phyloP scores from a whole-genome alignment of 257 asterid species.

The Solanum neorickii region DNA sequence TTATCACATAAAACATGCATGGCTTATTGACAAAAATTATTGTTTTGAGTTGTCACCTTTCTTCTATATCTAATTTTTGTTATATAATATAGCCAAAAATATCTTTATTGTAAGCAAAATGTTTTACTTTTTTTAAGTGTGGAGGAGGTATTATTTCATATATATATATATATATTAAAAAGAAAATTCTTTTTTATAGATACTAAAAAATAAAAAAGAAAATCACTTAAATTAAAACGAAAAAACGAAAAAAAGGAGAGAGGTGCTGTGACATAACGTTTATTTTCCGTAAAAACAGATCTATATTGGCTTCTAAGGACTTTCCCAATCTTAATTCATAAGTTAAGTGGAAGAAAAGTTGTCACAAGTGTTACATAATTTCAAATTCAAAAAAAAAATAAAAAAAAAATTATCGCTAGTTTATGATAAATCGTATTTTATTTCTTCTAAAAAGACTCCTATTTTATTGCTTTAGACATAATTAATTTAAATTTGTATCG shows the following conservation, averaged over 20 bases:
- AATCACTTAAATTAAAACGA: neutral
- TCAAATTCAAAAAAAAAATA: neutral
- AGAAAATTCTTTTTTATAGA: accelerated
- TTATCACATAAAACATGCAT: neutral
- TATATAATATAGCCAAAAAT: neutral
- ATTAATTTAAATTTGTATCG: neutral
- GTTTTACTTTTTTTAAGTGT: neutral
- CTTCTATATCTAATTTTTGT: neutral
- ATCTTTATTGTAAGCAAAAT: neutral
- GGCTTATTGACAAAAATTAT: neutral
- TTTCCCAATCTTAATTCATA: neutral
- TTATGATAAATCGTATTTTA: neutral
- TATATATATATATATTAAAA: too few relatives aligned
- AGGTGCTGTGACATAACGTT: neutral
- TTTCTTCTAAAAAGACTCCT: neutral
- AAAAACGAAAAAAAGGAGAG: neutral
- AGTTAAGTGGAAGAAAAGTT: neutral
- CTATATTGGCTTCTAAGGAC: neutral
- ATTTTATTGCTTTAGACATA: neutral
- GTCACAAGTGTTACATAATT: neutral
- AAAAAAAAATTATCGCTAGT: neutral
- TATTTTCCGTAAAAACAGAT: neutral
- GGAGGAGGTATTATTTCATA: neutral
- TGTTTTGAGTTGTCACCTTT: neutral
- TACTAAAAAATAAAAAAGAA: neutral